A percentile compares a stretch with the other conserved stretches of the same genome.
Conservation (phyloP, 208 protist genomes). For the Tritrichomonas musculus region DNA sequence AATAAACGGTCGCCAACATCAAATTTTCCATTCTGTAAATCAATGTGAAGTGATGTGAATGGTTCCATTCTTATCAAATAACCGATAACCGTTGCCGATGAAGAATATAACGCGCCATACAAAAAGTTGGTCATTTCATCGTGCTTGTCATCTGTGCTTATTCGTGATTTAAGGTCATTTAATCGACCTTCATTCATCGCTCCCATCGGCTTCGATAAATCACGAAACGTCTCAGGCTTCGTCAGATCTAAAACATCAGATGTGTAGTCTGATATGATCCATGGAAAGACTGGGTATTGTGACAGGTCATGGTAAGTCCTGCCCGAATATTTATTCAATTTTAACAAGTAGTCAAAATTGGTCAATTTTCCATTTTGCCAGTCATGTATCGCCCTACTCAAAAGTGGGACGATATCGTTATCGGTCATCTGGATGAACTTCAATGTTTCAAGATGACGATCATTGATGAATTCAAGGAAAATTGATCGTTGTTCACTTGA, state of each 20-base stretch:
- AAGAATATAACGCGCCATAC: not conserved
- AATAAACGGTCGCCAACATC: not conserved
- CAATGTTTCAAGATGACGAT: not conserved
- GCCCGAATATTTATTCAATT: not conserved
- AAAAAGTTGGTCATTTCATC: not conserved
- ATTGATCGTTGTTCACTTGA: not conserved
- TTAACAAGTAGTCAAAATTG: not conserved
- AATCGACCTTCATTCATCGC: not conserved
- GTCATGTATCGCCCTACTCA: not conserved
- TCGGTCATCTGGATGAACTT: not conserved
- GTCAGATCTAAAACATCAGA: not conserved
- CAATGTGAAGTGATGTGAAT: not conserved
- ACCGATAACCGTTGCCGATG: not conserved
- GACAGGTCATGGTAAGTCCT: not conserved
- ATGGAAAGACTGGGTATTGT: not conserved
- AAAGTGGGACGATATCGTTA: not conserved
- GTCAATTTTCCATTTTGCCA: not conserved
- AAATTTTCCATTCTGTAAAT: not conserved
- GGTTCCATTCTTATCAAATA: not conserved
- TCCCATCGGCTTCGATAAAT: conserved; percentile 3
- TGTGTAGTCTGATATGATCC: conserved; percentile 23
- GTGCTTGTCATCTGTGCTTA: too few species aligned
- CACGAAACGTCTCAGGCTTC: not conserved
- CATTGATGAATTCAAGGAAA: not conserved
- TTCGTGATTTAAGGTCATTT: not conserved